Conservation (phyloP, 2,329 filamentous ascomycete genomes). For the Cytospora leucostoma region DNA sequence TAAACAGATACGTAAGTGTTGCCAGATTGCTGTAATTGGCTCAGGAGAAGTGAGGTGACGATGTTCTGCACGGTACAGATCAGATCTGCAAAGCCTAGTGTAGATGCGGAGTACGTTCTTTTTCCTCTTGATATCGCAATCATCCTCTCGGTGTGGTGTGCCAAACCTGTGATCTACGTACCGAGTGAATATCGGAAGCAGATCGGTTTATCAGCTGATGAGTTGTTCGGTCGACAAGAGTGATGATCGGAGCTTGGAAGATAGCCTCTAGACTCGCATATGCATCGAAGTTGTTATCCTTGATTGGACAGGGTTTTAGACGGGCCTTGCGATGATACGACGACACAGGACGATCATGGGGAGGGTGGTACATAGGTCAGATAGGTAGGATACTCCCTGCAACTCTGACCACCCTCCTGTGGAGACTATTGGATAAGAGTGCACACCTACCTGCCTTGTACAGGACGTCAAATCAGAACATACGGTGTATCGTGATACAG, state of each 20-base stretch:
- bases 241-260: not conserved
- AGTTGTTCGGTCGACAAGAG: not conserved
- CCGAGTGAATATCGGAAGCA: not conserved
- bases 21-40: constrained; percentile 15
- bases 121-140: constrained; percentile 13
- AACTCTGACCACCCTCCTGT: constrained; percentile 16
- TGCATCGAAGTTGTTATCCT: not conserved
- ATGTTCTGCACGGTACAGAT: not conserved
- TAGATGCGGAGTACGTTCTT: constrained; percentile 5
- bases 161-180: not conserved
- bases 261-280: not conserved
- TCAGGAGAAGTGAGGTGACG: constrained; percentile 14
- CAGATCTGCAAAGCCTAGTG: constrained; percentile 17
- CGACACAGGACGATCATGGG: constrained; percentile 23
- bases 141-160: constrained; percentile 9
- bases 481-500: constrained; percentile 12
- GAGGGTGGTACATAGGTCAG: not conserved
- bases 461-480: constrained; percentile 9
- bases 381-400: not conserved
- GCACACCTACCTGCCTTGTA: constrained; percentile 17
- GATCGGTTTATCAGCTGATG: constrained; percentile 8
- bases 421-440: constrained; percentile 16
- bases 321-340: constrained; percentile 17
- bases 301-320: constrained; percentile 1
- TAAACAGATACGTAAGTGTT: constrained; percentile 5